A percentile compares a stretch with the other conserved stretches of the same genome.
These are phyloP conservation scores for Cornus florida DNA, from an alignment of 148 eudicot species.

Conservation along the genomic window DNA sequence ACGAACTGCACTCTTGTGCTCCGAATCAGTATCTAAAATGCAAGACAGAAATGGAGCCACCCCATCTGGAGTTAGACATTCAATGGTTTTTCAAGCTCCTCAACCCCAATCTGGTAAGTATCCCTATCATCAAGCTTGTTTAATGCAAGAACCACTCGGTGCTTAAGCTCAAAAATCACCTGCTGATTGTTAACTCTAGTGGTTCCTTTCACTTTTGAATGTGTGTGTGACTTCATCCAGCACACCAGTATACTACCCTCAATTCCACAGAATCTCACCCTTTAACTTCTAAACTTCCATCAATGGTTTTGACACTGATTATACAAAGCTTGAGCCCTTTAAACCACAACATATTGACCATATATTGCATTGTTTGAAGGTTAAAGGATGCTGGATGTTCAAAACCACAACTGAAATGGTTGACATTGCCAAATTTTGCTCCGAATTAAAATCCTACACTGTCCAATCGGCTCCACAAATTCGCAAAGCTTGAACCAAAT, in stretches of 20 bases:
- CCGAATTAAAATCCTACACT: conserved; percentile 1
- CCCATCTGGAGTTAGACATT: conserved; percentile 60
- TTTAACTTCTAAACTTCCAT: background rate
- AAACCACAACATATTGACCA: conserved; percentile 3
- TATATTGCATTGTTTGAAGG: background rate
- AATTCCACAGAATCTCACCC: background rate
- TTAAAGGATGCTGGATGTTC: background rate
- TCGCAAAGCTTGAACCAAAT: too few relatives aligned
- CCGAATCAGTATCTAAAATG: conserved; percentile 72
- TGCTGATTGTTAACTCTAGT: conserved; percentile 58
- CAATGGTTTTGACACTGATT: background rate
- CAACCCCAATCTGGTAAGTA: conserved; percentile 72
- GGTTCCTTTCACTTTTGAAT: conserved; percentile 50
- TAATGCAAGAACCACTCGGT: conserved; percentile 58
- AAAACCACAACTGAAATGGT: background rate
- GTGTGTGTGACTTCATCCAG: conserved; percentile 52
- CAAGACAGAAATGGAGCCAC: conserved; percentile 65
- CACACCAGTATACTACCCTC: background rate
- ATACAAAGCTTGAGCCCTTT: background rate
- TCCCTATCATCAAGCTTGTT: conserved; percentile 84
- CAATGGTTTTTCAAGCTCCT: conserved; percentile 62
- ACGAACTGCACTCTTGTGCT: conserved; percentile 71
- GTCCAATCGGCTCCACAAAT: too few relatives aligned
- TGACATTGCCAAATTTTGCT: background rate
- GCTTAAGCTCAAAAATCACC: conserved; percentile 64